phyloP scores from a whole-genome alignment of 2,329 filamentous ascomycete genomes.

The Neonectria sp. region DNA sequence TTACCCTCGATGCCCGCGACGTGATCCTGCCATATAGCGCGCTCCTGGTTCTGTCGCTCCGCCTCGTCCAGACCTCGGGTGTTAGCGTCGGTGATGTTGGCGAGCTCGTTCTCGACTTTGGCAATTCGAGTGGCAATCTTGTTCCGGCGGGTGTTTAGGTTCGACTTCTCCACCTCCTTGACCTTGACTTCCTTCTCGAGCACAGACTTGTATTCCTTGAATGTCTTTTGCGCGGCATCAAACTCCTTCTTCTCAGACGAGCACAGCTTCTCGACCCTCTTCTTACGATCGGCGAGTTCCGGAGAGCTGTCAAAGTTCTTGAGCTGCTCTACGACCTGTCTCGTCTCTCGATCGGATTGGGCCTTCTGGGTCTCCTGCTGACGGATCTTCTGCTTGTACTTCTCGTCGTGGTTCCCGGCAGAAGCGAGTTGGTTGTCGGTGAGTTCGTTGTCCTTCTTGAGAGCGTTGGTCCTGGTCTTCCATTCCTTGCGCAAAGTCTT shows the following conservation, averaged over 20 bases:
- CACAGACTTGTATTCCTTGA: conserved; percentile 71
- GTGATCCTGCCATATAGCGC: conserved; percentile 63
- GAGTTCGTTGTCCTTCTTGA: conserved; percentile 82
- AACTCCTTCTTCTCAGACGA: conserved; percentile 71
- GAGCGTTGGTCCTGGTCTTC: conserved; percentile 75
- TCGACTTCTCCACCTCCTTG: conserved; percentile 75
- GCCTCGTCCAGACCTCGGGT: conserved; percentile 75
- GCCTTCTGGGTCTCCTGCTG: conserved; percentile 83
- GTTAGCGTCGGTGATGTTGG: conserved; percentile 79
- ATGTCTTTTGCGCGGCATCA: conserved; percentile 68
- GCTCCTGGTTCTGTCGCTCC: conserved; percentile 70
- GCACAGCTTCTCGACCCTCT: conserved; percentile 66
- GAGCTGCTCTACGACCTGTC: conserved; percentile 70
- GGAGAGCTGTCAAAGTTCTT: conserved; percentile 76
- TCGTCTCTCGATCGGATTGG: conserved; percentile 71
- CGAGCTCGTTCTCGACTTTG: conserved; percentile 81
- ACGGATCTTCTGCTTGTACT: conserved; percentile 80
- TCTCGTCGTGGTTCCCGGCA: conserved; percentile 81
- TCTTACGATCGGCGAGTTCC: conserved; percentile 72
- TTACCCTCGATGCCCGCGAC: conserved; percentile 62
- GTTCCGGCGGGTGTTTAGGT: conserved; percentile 78
- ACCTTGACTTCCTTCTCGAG: conserved; percentile 75
- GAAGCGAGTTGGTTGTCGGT: conserved; percentile 77
- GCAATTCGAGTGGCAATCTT: conserved; percentile 79
- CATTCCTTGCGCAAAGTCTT: conserved; percentile 83